Percentiles rank a stretch among this genome's conserved stretches.
Conservation (phyloP, 768 basidiomycete genomes). For the Tylopilus felleus region DNA sequence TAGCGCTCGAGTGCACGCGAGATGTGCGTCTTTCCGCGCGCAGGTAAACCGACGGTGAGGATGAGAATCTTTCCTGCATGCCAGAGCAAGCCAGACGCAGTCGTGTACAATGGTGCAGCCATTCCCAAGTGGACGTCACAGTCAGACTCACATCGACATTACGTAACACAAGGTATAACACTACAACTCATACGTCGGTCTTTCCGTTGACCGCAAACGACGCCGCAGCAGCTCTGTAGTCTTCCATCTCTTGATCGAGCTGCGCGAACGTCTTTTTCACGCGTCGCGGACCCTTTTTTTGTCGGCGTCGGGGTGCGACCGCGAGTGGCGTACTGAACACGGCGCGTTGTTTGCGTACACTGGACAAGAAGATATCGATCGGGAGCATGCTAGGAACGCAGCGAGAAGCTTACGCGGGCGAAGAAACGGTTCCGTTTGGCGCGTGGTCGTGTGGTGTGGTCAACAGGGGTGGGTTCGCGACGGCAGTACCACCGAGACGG, state of each 20-base stretch:
- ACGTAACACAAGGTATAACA: slow-evolving; percentile 8
- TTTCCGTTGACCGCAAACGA: slow-evolving; percentile 7
- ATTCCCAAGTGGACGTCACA: no score
- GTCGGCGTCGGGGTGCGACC: slow-evolving; percentile 39
- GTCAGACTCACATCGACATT: slow-evolving; percentile 11
- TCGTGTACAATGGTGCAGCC: slow-evolving; percentile 96
- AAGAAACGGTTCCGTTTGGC: slow-evolving; percentile 13
- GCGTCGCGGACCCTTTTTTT: slow-evolving; percentile 73
- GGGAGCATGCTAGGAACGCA: not conserved
- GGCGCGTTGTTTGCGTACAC: slow-evolving; percentile 20
- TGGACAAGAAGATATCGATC: slow-evolving; percentile 5
- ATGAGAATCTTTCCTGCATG: slow-evolving; percentile 96
- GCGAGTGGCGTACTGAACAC: slow-evolving; percentile 21
- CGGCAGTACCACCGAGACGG: slow-evolving; percentile 30
- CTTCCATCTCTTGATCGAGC: slow-evolving; percentile 79
- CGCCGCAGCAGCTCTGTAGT: slow-evolving; percentile 52
- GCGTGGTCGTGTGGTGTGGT: slow-evolving; percentile 10
- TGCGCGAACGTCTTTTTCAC: slow-evolving; percentile 65
- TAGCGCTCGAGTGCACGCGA: slow-evolving; percentile 96
- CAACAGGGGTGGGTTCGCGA: not conserved
- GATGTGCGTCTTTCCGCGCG: slow-evolving; percentile 95
- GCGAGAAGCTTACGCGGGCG: slow-evolving; percentile 11
- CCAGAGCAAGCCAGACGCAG: slow-evolving; percentile 80
- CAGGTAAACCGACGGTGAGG: slow-evolving; percentile 88
- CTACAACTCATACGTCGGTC: no score